Conservation (phyloP, 2,329 filamentous ascomycete genomes). For the Myotisia sp. region DNA sequence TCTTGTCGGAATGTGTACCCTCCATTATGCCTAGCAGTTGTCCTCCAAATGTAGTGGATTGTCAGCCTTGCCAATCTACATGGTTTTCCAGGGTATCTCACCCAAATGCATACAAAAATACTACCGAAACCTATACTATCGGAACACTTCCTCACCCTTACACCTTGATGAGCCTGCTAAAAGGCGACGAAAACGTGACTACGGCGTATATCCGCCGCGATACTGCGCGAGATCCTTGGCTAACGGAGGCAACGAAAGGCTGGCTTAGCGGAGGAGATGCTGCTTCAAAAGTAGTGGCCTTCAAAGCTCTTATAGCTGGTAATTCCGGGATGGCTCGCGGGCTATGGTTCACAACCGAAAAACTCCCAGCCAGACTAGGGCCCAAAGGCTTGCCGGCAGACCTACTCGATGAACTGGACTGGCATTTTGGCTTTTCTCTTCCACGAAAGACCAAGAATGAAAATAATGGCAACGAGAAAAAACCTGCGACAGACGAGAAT, state of each 20-base stretch:
- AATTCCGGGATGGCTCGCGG: slow-evolving; percentile 49
- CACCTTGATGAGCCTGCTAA: slow-evolving; percentile 57
- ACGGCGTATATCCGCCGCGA: slow-evolving; percentile 52
- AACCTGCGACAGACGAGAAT: slow-evolving; percentile 3
- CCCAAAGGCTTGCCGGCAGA: slow-evolving; percentile 42
- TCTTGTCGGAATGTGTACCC: slow-evolving; percentile 60
- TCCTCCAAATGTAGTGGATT: slow-evolving; percentile 64
- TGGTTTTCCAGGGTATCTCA: slow-evolving; percentile 54
- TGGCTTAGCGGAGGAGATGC: slow-evolving; percentile 47
- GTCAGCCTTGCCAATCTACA: slow-evolving; percentile 56
- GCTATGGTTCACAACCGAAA: slow-evolving; percentile 70
- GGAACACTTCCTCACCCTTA: slow-evolving; percentile 84
- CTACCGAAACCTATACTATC: slow-evolving; percentile 60
- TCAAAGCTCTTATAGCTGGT: slow-evolving; percentile 71
- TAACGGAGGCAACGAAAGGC: slow-evolving; percentile 54
- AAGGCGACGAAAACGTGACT: slow-evolving; percentile 45
- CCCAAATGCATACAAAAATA: slow-evolving; percentile 55
- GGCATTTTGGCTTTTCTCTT: slow-evolving; percentile 76
- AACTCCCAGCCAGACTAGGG: slow-evolving; percentile 30
- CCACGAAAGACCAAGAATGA: slow-evolving; percentile 38
- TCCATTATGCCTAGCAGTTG: slow-evolving; percentile 63
- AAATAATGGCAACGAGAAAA: slow-evolving; percentile 12
- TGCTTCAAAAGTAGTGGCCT: slow-evolving; percentile 54
- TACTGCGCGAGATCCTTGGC: slow-evolving; percentile 64
- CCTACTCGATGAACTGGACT: slow-evolving; percentile 55